These are phyloP conservation scores for Xylariales sp. DNA, from an alignment of 2,329 filamentous ascomycete genomes.

Conservation along the genomic window DNA sequence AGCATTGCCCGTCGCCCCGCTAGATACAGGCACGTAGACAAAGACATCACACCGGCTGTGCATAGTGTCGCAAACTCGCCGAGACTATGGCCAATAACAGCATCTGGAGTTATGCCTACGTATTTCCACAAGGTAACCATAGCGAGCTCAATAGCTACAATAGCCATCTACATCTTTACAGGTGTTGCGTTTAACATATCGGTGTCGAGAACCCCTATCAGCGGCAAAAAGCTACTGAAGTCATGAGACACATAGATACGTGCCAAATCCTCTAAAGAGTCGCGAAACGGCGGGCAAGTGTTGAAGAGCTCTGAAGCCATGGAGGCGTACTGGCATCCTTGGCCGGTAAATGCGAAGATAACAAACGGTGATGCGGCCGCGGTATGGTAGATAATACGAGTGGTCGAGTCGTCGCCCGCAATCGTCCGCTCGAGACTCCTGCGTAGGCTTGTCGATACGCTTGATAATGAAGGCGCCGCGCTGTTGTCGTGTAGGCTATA, in stretches of 20 bases:
- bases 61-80: slow-evolving; percentile 36
- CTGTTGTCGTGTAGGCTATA: slow-evolving; percentile 42
- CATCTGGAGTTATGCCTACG: slow-evolving; percentile 14
- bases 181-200: slow-evolving; percentile 3
- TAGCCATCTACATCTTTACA: slow-evolving; percentile 20
- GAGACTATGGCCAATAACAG: slow-evolving; percentile 33
- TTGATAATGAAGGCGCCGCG: slow-evolving; percentile 35
- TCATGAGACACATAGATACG: slow-evolving; percentile 19
- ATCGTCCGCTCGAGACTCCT: slow-evolving; percentile 57
- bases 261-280: slow-evolving; percentile 9
- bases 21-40: slow-evolving; percentile 23
- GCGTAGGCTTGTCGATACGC: slow-evolving; percentile 18
- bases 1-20: slow-evolving; percentile 15
- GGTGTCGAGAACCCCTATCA: slow-evolving; percentile 7
- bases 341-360: slow-evolving; percentile 45
- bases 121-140: slow-evolving; percentile 20
- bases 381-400: slow-evolving; percentile 53
- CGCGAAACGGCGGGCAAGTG: slow-evolving; percentile 44
- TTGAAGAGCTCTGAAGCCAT: slow-evolving; percentile 40
- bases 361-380: slow-evolving; percentile 34
- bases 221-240: slow-evolving; percentile 21
- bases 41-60: slow-evolving; percentile 26
- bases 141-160: slow-evolving; percentile 26
- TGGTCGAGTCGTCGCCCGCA: slow-evolving; percentile 55
- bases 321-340: slow-evolving; percentile 41